Evolutionary conservation across 2,329 filamentous ascomycete species (phyloP), one percentile per base, ranked within the genome.

Genomic region (Penicillium sclerotiorum): DNA sequence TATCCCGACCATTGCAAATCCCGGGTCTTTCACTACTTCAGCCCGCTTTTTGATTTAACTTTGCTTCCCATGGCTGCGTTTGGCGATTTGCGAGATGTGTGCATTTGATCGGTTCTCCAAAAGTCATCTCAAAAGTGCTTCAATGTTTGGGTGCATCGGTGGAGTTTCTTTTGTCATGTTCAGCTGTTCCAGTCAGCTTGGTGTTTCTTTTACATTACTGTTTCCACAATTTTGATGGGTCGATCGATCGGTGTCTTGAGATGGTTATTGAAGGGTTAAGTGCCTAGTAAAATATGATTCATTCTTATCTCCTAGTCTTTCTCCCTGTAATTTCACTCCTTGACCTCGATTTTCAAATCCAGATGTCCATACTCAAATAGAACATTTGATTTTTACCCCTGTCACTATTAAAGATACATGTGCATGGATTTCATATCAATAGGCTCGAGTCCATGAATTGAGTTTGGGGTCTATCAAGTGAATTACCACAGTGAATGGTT

Each of bases 91-190:
- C 32, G 42, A 45, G 35, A 23, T 30, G 17, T 32, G 25, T 55
- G 57, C 55, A 53, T 59, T 56, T 47, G 53, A 51, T 47, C 40
- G 49, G 47, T 51, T 51, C 25, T 45, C 50, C 53, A 55, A 52
- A 39, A 35, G 18, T 39, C 23, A 32, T 15, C 17, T 27, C 33
- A 33, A 56, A 59, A 59, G n/a, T n/a, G n/a, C n/a, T n/a, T n/a
- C n/a, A n/a, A n/a, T 47, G 46, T 50, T 55, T 56, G 45, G 46
- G 42, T 50, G 56, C 57, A 60, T 60, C 35, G 53, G 46, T 36
- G 48, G 47, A 38, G 44, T 53, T 55, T 33, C 25, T 12, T 38
- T 22, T 44, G 21, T 22, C 3, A 17, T 20, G 35, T 30, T 2
- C n/a, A n/a, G n/a, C n/a, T n/a, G n/a, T n/a, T n/a, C n/a, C n/a